Percentiles rank a stretch among this genome's conserved stretches.
Conservation (phyloP, 108 stramenopile species). For the Discostella stelligeroides region DNA sequence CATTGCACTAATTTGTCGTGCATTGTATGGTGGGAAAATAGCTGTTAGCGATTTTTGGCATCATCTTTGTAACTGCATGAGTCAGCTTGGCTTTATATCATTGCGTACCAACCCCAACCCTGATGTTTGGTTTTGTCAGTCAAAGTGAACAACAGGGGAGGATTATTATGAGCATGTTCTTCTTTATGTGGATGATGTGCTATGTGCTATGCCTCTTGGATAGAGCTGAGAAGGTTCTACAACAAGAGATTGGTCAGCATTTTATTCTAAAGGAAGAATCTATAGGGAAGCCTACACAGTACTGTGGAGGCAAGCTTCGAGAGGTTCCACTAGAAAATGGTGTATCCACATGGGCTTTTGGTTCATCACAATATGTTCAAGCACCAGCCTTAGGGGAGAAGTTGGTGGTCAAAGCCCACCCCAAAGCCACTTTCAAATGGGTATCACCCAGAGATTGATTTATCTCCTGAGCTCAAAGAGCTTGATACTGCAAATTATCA, state of each 20-base stretch:
- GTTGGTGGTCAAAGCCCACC: too few species aligned
- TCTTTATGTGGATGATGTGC: too few species aligned
- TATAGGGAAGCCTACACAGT: not conserved
- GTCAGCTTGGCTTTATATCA: too few species aligned
- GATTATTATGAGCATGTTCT: too few species aligned
- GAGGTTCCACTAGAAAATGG: constrained; percentile 10
- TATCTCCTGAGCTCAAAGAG: too few species aligned
- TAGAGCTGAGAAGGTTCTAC: not conserved
- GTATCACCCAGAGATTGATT: too few species aligned
- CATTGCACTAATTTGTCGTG: constrained; percentile 8
- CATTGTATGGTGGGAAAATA: constrained; percentile 11
- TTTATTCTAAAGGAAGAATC: constrained; percentile 3
- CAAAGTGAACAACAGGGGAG: too few species aligned
- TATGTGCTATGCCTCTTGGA: constrained; percentile 14
- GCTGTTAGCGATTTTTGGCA: too few species aligned
- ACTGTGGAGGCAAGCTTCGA: constrained; percentile 2
- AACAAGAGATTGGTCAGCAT: constrained; percentile 2
- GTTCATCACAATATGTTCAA: constrained; percentile 10
- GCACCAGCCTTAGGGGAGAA: too few species aligned
- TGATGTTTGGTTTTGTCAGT: constrained; percentile 27
- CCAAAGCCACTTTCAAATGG: too few species aligned
- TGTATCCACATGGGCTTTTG: not conserved
- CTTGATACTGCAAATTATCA: constrained; percentile 20
- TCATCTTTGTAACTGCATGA: too few species aligned
- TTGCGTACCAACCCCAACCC: constrained; percentile 41